Conservation (phyloP, 352 stramenopile species). For the Globisporangium barbulae region DNA sequence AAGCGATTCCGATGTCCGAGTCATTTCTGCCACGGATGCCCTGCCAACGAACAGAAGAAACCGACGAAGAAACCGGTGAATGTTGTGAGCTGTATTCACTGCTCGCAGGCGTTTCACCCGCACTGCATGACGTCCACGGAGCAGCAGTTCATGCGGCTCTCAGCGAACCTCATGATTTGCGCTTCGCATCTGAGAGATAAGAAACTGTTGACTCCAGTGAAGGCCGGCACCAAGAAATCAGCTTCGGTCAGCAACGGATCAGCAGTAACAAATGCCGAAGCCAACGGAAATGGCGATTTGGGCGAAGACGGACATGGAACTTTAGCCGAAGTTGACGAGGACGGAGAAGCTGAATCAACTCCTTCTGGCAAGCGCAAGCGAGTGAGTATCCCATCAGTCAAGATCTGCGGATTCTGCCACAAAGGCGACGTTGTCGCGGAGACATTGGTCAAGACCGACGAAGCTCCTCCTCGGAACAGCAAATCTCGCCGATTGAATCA, state of each 20-base stretch:
- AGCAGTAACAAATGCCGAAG: neutral
- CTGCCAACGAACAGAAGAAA: conserved; percentile 23
- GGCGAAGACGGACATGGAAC: conserved; percentile 12
- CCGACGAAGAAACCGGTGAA: conserved; percentile 39
- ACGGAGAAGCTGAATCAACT: conserved; percentile 10
- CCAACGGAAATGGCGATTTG: conserved; percentile 22
- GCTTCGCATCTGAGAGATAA: conserved; percentile 70
- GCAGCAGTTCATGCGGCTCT: conserved; percentile 81
- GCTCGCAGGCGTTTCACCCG: conserved; percentile 75
- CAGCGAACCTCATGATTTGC: conserved; percentile 87
- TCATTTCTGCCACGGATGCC: conserved; percentile 86
- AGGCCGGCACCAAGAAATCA: neutral
- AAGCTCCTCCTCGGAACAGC: conserved; percentile 3
- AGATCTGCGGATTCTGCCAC: conserved; percentile 61
- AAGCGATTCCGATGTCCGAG: conserved; percentile 89
- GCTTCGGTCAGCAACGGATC: neutral
- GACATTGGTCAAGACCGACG: conserved; percentile 8
- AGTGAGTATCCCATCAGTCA: conserved; percentile 18
- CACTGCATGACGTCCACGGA: conserved; percentile 72
- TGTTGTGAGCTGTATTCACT: conserved; percentile 88
- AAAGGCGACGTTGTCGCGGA: conserved; percentile 34
- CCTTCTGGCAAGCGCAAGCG: conserved; percentile 17
- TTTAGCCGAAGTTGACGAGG: conserved; percentile 25
- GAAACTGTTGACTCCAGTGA: conserved; percentile 18
- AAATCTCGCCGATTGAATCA: conserved; percentile 18